A percentile compares a stretch with the other conserved stretches of the same genome.
phyloP scores from a whole-genome alignment of 2,329 filamentous ascomycete genomes.

The Podosphaera fusca region DNA sequence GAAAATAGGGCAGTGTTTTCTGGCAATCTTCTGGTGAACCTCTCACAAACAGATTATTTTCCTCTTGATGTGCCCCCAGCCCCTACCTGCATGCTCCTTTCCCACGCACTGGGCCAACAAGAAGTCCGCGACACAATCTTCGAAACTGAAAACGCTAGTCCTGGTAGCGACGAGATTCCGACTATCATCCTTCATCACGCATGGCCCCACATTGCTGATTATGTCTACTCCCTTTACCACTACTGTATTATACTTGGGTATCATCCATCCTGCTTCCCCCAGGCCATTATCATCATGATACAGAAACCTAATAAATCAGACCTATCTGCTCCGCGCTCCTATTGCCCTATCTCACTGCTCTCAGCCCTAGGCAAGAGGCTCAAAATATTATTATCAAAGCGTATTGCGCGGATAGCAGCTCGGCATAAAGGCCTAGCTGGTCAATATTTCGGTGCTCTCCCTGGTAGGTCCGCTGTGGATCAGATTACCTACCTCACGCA shows the following conservation, averaged over 20 bases:
- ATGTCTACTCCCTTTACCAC: not conserved
- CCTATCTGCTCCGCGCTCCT: not conserved
- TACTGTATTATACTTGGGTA: not conserved
- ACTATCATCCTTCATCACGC: not conserved
- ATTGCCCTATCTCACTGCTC: not conserved
- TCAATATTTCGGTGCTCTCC: not conserved
- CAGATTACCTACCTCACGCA: not conserved
- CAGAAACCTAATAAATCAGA: not conserved
- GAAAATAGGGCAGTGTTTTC: not conserved
- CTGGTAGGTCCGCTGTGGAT: not conserved
- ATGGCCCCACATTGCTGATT: not conserved
- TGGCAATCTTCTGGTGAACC: not conserved
- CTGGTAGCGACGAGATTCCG: not conserved
- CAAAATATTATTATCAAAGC: not conserved
- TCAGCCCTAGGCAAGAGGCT: not conserved
- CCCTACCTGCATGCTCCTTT: not conserved
- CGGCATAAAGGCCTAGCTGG: too few species aligned
- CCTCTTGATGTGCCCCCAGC: too few species aligned
- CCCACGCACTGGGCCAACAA: not conserved
- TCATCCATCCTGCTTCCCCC: not conserved
- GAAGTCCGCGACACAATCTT: not conserved
- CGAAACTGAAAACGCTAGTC: not conserved
- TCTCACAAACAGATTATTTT: not conserved
- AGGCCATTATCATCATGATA: not conserved
- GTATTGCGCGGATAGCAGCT: too few species aligned